A percentile compares a stretch with the other conserved stretches of the same genome.
These are phyloP conservation scores for Russula dissimulans DNA, from an alignment of 768 basidiomycete genomes.

Conservation along the genomic window DNA sequence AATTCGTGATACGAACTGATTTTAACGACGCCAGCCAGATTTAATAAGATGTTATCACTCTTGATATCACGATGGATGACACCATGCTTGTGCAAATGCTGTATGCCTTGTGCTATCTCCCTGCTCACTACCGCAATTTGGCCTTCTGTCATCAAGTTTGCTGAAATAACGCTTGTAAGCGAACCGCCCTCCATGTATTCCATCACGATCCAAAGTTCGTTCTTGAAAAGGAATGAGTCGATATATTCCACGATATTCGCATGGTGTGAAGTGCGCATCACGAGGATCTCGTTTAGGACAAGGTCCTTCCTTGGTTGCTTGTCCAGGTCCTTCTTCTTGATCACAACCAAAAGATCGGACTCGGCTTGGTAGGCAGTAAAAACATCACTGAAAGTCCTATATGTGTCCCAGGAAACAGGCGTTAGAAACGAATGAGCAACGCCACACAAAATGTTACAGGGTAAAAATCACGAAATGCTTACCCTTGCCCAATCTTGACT, in stretches of 20 bases:
- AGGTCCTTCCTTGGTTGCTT: conserved; percentile 99
- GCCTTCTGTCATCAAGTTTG: conserved; percentile 95
- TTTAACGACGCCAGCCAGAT: conserved; percentile 93
- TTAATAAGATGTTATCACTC: conserved; percentile 92
- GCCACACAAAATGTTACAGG: conserved; percentile 2
- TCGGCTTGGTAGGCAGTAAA: conserved; percentile 98
- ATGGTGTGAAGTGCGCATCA: conserved; percentile 93
- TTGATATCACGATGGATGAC: conserved; percentile 99
- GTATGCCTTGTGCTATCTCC: conserved; percentile 87
- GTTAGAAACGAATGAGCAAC: conserved; percentile 3
- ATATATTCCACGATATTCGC: conserved; percentile 99
- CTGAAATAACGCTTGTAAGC: conserved; percentile 91
- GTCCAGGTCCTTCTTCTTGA: conserved; percentile 99
- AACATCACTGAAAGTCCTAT: conserved; percentile 90
- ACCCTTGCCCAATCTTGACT: conserved; percentile 98
- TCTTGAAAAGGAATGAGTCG: conserved; percentile 95
- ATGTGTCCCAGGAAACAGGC: conserved; percentile 3
- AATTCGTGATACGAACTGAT: conserved; percentile 58
- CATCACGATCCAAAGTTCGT: conserved; percentile 99
- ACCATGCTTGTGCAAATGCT: conserved; percentile 91
- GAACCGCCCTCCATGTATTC: conserved; percentile 98
- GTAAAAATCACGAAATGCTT: conserved; percentile 23
- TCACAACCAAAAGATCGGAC: conserved; percentile 88
- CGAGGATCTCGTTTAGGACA: conserved; percentile 99
- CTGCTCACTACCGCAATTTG: conserved; percentile 95